These are phyloP conservation scores for Mucor velutinosus DNA, from an alignment of 371 early-diverging fungal species.

Conservation along the genomic window DNA sequence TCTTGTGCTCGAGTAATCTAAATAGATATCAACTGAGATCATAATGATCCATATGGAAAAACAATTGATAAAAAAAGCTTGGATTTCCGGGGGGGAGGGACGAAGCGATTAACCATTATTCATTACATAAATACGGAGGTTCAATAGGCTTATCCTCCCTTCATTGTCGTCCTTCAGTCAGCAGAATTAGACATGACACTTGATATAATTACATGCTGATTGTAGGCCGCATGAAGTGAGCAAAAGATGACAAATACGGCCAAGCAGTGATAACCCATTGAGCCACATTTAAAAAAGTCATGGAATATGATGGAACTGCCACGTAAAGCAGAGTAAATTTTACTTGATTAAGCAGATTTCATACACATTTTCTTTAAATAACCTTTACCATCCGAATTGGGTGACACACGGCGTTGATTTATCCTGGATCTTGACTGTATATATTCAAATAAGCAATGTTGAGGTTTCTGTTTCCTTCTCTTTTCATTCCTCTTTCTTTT, in stretches of 20 bases:
- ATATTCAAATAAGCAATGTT: neutral
- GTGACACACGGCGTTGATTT: slow-evolving; percentile 11
- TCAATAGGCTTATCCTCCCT: neutral
- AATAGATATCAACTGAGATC: neutral
- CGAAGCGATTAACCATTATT: neutral
- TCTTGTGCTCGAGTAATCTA: neutral
- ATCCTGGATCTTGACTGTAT: slow-evolving; percentile 8
- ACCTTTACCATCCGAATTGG: neutral
- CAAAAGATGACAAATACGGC: neutral
- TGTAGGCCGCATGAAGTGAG: neutral
- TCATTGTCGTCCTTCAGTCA: neutral
- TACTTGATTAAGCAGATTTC: neutral
- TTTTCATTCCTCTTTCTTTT: neutral
- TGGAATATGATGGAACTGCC: neutral
- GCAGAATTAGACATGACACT: neutral
- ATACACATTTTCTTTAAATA: neutral
- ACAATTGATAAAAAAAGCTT: neutral
- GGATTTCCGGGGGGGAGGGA: neutral
- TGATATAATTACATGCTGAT: neutral
- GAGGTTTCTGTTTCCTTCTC: neutral
- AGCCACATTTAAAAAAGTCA: neutral
- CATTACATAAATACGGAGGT: neutral
- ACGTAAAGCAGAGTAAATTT: neutral
- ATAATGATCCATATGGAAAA: neutral
- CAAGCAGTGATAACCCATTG: neutral